Percentiles rank a stretch among this genome's conserved stretches.
Conservation (phyloP, 345 rosid genomes). For the Dipteronia sinensis region DNA sequence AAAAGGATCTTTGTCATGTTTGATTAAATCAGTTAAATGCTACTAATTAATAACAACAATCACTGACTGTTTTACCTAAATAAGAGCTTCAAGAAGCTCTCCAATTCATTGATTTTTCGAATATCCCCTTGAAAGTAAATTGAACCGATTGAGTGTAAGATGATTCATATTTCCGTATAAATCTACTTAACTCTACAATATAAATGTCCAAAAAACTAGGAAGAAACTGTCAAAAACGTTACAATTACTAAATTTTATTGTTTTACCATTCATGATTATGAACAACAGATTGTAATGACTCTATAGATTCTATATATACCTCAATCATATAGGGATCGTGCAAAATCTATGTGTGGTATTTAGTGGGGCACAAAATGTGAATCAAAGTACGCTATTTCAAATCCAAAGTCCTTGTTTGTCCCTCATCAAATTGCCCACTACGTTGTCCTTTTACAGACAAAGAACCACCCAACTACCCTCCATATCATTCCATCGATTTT, state of each 20-base stretch:
- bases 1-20: too few species aligned
- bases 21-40: too few species aligned
- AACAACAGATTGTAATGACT: not conserved
- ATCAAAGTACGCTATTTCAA: conserved; percentile 17
- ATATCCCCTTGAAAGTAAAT: too few species aligned
- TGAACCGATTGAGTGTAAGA: not conserved
- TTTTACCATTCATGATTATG: not conserved
- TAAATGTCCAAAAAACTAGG: not conserved
- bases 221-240: not conserved
- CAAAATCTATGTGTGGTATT: not conserved
- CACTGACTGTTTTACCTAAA: not conserved
- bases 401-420: not conserved
- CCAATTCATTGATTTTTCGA: not conserved
- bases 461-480: conserved; percentile 8
- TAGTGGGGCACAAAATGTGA: conserved; percentile 23
- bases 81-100: not conserved
- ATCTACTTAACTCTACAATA: not conserved
- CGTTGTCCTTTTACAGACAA: not conserved
- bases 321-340: conserved; percentile 3
- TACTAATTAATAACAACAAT: too few species aligned
- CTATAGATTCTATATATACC: not conserved
- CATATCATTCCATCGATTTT: conserved; percentile 9
- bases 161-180: too few species aligned
- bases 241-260: too few species aligned
- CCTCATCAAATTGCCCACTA: conserved; percentile 1